phyloP scores from a whole-genome alignment of 179 eudicot species.

The Dionaea muscipula region DNA sequence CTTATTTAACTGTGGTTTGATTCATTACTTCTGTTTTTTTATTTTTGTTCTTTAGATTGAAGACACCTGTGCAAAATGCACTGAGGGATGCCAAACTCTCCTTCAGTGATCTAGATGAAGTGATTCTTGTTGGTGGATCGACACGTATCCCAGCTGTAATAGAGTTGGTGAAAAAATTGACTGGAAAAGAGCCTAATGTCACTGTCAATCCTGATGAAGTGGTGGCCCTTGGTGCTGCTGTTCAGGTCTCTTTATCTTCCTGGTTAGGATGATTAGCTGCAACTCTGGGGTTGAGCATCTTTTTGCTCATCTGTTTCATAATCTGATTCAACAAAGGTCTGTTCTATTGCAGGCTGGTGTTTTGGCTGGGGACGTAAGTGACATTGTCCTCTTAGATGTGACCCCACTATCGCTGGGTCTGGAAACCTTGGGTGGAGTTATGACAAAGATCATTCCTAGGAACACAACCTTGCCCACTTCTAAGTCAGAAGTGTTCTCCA shows the following conservation, averaged over 20 bases:
- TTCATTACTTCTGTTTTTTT: too few relatives aligned
- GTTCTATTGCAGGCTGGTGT: slow-evolving; percentile 65
- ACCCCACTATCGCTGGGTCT: slow-evolving; percentile 79
- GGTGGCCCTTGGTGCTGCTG: slow-evolving; percentile 99
- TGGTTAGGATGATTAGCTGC: too few relatives aligned
- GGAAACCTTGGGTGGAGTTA: slow-evolving; percentile 95
- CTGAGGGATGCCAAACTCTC: slow-evolving; percentile 92
- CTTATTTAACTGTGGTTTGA: too few relatives aligned
- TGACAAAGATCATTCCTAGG: slow-evolving; percentile 94
- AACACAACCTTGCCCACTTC: slow-evolving; percentile 91
- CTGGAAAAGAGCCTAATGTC: slow-evolving; percentile 88
- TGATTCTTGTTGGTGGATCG: slow-evolving; percentile 92
- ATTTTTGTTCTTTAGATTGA: slow-evolving; percentile 65
- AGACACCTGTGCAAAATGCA: slow-evolving; percentile 70
- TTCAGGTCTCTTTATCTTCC: slow-evolving; percentile 46
- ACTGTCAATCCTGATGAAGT: slow-evolving; percentile 97
- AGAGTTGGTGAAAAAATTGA: slow-evolving; percentile 73
- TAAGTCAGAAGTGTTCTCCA: slow-evolving; percentile 92
- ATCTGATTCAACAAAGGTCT: too few relatives aligned
- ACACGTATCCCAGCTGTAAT: slow-evolving; percentile 96
- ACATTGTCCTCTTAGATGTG: slow-evolving; percentile 87
- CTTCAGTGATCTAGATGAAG: slow-evolving; percentile 77
- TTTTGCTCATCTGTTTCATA: too few relatives aligned
- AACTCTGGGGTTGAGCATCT: too few relatives aligned
- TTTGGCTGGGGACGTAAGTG: slow-evolving; percentile 87